phyloP scores from a whole-genome alignment of 345 rosid species.

The Citrus cavaleriei region DNA sequence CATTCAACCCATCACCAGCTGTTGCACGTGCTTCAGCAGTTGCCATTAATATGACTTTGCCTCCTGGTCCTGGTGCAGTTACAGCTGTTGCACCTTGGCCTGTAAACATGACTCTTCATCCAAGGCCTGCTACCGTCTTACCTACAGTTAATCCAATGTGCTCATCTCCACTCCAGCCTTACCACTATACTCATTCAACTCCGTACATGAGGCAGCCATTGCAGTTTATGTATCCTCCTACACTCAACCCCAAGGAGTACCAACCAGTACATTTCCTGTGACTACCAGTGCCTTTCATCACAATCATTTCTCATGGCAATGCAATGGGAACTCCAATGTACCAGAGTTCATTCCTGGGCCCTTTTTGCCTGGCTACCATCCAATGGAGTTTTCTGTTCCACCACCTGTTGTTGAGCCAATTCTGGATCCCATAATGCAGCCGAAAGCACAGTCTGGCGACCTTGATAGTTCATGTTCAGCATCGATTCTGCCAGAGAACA shows the following conservation, averaged over 20 bases:
- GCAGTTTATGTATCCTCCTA: slow-evolving; percentile 78
- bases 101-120: slow-evolving; percentile 80
- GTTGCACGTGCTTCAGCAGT: slow-evolving; percentile 58
- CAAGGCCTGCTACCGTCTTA: slow-evolving; percentile 52
- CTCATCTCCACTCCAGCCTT: slow-evolving; percentile 58
- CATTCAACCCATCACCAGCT: slow-evolving; percentile 76
- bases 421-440: slow-evolving; percentile 43
- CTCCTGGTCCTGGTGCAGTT: slow-evolving; percentile 51
- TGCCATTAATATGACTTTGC: slow-evolving; percentile 56
- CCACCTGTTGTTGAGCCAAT: slow-evolving; percentile 65
- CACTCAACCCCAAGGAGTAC: slow-evolving; percentile 58
- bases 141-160: slow-evolving; percentile 42
- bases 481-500: slow-evolving; percentile 44
- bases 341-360: slow-evolving; percentile 67
- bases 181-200: slow-evolving; percentile 81
- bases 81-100: slow-evolving; percentile 72
- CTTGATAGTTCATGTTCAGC: slow-evolving; percentile 27
- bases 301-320: slow-evolving; percentile 89
- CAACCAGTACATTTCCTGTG: slow-evolving; percentile 69
- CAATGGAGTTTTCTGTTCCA: slow-evolving; percentile 61
- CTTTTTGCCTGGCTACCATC: slow-evolving; percentile 74
- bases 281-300: slow-evolving; percentile 72
- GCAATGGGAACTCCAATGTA: slow-evolving; percentile 47
- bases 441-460: slow-evolving; percentile 31
- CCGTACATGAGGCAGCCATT: slow-evolving; percentile 84